These are phyloP conservation scores for Trametes hirsuta DNA, from an alignment of 1,284 basidiomycete genomes.

Conservation along the genomic window DNA sequence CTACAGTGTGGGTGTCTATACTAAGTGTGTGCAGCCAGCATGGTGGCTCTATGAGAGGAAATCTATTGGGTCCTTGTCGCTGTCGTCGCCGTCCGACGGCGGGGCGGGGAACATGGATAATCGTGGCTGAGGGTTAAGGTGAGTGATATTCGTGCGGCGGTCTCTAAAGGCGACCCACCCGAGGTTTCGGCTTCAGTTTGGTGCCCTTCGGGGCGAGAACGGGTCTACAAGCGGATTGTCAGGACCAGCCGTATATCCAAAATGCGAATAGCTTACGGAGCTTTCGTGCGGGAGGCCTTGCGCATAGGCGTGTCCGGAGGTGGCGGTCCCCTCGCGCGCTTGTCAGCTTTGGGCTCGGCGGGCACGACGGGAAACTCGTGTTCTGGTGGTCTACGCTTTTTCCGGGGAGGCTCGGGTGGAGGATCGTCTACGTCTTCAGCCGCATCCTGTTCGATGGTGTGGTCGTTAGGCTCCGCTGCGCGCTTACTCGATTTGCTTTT, in stretches of 20 bases:
- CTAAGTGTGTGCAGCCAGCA: neutral
- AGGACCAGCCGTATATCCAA: neutral
- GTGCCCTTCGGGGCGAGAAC: constrained; percentile 17
- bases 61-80: constrained; percentile 30
- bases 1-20: constrained; percentile 2
- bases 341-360: neutral
- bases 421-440: neutral
- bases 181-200: constrained; percentile 26
- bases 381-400: neutral
- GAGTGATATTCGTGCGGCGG: neutral
- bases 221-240: neutral
- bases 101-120: constrained; percentile 28
- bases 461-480: neutral
- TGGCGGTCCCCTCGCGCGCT: neutral
- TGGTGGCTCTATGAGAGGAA: constrained; percentile 19
- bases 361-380: neutral
- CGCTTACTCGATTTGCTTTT: neutral
- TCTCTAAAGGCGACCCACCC: constrained; percentile 10
- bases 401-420: neutral
- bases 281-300: constrained; percentile 5
- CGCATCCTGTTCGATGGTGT: neutral
- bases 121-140: constrained; percentile 18
- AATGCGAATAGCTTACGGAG: constrained; percentile 8
- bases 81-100: constrained; percentile 15
- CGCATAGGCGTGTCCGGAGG: neutral